Evolutionary conservation across 2,329 filamentous ascomycete species (phyloP), one percentile per base, ranked within the genome.

Genomic region (Alternaria viburni): DNA sequence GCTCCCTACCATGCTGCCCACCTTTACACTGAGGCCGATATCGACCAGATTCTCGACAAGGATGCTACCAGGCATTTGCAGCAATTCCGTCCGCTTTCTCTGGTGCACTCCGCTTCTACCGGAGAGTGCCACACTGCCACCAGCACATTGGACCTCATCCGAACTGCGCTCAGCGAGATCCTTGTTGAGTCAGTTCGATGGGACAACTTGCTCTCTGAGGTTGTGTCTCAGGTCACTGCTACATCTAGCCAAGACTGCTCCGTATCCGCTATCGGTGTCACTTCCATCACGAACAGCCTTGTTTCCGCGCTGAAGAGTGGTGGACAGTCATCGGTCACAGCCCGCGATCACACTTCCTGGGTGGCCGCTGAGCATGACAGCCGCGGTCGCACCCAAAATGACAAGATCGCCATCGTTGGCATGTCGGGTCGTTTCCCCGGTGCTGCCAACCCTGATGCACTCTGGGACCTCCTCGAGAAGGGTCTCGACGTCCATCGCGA

Each of bases 351-450:
- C 67, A 79, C 78, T 15, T 71, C 79, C 3, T 86, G 85, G 84
- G 60, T 69, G 15, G 45, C 66, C 13, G 70, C 72, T n/a, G 65
- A 69, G 12, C 70, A 78, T 47, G 67, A 69, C 5, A 72, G 69
- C 44, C 68, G 72, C 12, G 84, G 81, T 54, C 83, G 82, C 62
- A 85, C 81, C 28, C 83, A 85, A 65, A 84, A 87, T 72, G 87
- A 88, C 76, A 94, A 93, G 79, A 87, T 97, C 66, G 93, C 93
- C 61, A 93, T 97, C 66, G 91, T 97, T 32, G 93, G 93, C 56
- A 92, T 93, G 87, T 87, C 91, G 49, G 91, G 91, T 54, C 87
- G 91, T 54, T 93, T 93, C 77, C 91, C 91, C 2, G 89, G 91
- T 70, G 90, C 91, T 54, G 89, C 88, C 15, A 90, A 86, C 72